These are phyloP conservation scores for Tremella fuciformis DNA, from an alignment of 768 basidiomycete species.

Conservation along the genomic window DNA sequence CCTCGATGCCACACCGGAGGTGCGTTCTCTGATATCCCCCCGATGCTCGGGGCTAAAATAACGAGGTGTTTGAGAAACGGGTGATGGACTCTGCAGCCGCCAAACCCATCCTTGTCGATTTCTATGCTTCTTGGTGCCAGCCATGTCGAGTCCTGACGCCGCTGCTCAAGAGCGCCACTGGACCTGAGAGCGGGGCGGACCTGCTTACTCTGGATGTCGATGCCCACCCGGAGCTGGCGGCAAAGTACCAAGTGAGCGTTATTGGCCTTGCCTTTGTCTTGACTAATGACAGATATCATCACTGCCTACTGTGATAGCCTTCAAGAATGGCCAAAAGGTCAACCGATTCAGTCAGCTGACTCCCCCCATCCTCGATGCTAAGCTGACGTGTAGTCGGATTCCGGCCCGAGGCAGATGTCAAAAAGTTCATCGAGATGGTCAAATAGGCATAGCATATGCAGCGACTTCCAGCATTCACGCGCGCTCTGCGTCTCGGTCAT, in stretches of 20 bases:
- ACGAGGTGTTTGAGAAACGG: constrained; percentile 34
- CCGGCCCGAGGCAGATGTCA: constrained; percentile 31
- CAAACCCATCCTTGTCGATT: constrained; percentile 47
- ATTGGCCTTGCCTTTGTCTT: no score
- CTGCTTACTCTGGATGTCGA: constrained; percentile 41
- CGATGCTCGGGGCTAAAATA: neutral
- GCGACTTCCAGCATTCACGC: no score
- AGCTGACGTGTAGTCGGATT: constrained; percentile 30
- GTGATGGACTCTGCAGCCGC: constrained; percentile 25
- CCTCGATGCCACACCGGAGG: constrained; percentile 26
- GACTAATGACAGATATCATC: constrained; percentile 30
- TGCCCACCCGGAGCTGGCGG: constrained; percentile 38
- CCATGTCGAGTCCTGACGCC: constrained; percentile 45
- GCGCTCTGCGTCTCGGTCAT: no score
- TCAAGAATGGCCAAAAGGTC: constrained; percentile 43
- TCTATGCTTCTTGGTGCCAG: constrained; percentile 48
- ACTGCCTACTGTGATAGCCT: constrained; percentile 47
- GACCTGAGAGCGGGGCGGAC: constrained; percentile 30
- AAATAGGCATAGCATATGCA: constrained; percentile 8
- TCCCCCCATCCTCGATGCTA: neutral
- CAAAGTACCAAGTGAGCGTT: constrained; percentile 38
- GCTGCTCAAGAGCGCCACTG: constrained; percentile 35
- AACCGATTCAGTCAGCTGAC: constrained; percentile 45
- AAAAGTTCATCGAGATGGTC: constrained; percentile 39
- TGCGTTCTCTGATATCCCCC: constrained; percentile 9